Conservation (phyloP, 768 basidiomycete genomes). For the Tubosaeta sp. region DNA sequence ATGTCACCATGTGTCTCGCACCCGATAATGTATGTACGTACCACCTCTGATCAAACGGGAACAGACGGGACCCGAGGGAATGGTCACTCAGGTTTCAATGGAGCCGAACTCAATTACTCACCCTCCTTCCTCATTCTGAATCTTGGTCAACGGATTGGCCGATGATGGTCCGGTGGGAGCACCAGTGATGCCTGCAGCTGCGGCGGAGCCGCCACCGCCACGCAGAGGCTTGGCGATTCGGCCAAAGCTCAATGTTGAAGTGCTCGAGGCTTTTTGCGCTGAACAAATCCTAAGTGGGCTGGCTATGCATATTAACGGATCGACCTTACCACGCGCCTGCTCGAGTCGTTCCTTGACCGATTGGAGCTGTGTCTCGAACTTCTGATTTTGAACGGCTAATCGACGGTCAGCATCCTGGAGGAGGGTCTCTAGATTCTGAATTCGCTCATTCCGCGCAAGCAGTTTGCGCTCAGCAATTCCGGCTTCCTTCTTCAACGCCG, state of each 20-base stretch:
- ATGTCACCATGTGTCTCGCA: slow-evolving; percentile 25
- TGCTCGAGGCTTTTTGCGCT: slow-evolving; percentile 75
- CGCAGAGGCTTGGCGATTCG: slow-evolving; percentile 96
- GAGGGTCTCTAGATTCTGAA: slow-evolving; percentile 91
- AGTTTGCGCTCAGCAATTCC: slow-evolving; percentile 96
- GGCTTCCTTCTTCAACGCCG: slow-evolving; percentile 94
- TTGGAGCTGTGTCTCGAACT: slow-evolving; percentile 91
- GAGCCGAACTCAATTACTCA: slow-evolving; percentile 35
- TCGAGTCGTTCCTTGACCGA: slow-evolving; percentile 89
- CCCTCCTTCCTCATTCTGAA: slow-evolving; percentile 81
- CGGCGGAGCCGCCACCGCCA: slow-evolving; percentile 74
- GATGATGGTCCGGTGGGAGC: slow-evolving; percentile 42
- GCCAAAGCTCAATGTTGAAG: slow-evolving; percentile 77
- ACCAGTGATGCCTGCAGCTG: slow-evolving; percentile 37
- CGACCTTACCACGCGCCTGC: slow-evolving; percentile 77
- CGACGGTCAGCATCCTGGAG: slow-evolving; percentile 93
- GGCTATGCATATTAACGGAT: slow-evolving; percentile 13
- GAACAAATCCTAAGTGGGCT: slow-evolving; percentile 12
- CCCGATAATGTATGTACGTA: slow-evolving; percentile 22
- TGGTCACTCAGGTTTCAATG: slow-evolving; percentile 11
- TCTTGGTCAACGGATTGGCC: slow-evolving; percentile 60
- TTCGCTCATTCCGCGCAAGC: slow-evolving; percentile 93
- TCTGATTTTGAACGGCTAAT: slow-evolving; percentile 89
- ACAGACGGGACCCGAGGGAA: slow-evolving; percentile 15
- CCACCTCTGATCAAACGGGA: slow-evolving; percentile 28